Percentiles rank a stretch among this genome's conserved stretches.
Evolutionary conservation across 164 flowering plant species (phyloP).

Genomic region (Liriodendron chinense): DNA sequence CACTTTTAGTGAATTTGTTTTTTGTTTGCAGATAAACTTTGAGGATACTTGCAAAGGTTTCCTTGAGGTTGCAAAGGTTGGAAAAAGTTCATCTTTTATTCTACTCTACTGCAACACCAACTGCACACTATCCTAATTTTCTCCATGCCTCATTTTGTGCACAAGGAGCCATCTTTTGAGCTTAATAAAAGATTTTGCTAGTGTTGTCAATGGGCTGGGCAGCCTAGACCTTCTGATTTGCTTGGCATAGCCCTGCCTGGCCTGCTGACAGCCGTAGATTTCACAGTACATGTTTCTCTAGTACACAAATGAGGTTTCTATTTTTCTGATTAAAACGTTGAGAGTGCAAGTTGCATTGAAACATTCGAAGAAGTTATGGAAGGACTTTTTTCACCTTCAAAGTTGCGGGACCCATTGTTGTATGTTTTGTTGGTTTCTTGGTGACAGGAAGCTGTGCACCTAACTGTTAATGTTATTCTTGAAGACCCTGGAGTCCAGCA

Average conservation of each 20-base stretch:
- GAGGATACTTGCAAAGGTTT: slow-evolving; percentile 99
- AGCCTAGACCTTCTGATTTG: not conserved
- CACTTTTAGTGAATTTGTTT: not conserved
- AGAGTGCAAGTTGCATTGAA: too few species aligned
- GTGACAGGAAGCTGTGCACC: slow-evolving; percentile 84
- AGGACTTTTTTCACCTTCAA: too few species aligned
- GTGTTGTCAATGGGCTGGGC: too few species aligned
- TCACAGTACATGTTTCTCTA: not conserved
- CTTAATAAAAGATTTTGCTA: not conserved
- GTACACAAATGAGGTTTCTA: not conserved
- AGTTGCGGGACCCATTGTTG: too few species aligned
- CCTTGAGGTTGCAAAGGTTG: slow-evolving; percentile 94
- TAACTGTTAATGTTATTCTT: slow-evolving; percentile 85
- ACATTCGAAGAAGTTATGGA: too few species aligned
- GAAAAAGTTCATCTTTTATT: slow-evolving; percentile 1
- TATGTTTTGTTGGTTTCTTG: slow-evolving; percentile 5
- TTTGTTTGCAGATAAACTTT: slow-evolving; percentile 67
- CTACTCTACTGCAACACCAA: not conserved
- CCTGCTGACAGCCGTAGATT: not conserved
- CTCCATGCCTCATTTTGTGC: not conserved
- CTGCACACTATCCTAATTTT: not conserved
- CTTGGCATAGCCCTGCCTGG: not conserved
- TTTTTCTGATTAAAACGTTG: too few species aligned
- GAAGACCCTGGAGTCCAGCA: slow-evolving; percentile 98
- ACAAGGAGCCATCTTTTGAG: not conserved